phyloP scores from a whole-genome alignment of 768 basidiomycete species.

The Amanita muscaria region DNA sequence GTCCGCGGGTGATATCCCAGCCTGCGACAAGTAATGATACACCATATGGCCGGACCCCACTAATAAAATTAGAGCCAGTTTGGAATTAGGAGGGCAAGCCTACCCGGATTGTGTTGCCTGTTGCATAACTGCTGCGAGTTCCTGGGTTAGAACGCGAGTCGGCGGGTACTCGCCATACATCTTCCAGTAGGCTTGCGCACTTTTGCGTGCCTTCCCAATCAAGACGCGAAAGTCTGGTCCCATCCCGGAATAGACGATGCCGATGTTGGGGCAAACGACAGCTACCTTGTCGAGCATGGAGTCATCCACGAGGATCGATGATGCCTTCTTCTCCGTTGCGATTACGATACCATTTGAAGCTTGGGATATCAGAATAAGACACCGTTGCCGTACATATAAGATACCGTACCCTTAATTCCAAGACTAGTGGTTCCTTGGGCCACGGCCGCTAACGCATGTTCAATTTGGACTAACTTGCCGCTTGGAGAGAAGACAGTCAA shows the following conservation, averaged over 20 bases:
- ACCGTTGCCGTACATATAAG: slow-evolving; percentile 7
- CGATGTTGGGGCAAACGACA: slow-evolving; percentile 96
- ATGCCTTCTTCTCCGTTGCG: slow-evolving; percentile 98
- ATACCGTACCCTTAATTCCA: slow-evolving; percentile 86
- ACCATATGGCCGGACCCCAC: slow-evolving; percentile 98
- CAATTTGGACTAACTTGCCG: slow-evolving; percentile 98
- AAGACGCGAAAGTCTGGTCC: slow-evolving; percentile 96
- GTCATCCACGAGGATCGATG: slow-evolving; percentile 96
- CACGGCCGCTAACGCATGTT: slow-evolving; percentile 97
- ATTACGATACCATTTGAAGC: slow-evolving; percentile 99
- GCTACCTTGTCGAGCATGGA: slow-evolving; percentile 97
- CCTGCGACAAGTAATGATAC: slow-evolving; percentile 96
- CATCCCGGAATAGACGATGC: slow-evolving; percentile 99
- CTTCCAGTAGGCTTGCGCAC: slow-evolving; percentile 99
- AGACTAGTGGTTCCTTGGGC: slow-evolving; percentile 93
- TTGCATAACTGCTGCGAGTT: slow-evolving; percentile 98
- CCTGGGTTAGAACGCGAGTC: slow-evolving; percentile 91
- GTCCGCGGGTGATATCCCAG: slow-evolving; percentile 91
- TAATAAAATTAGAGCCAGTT: slow-evolving; percentile 28
- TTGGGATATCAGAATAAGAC: slow-evolving; percentile 21
- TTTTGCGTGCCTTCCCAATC: slow-evolving; percentile 90
- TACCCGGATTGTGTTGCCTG: slow-evolving; percentile 98
- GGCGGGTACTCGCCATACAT: slow-evolving; percentile 98
- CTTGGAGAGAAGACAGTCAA: slow-evolving; percentile 99
- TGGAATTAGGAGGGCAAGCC: slow-evolving; percentile 20